Percentiles rank a stretch among this genome's conserved stretches.
Evolutionary conservation across 2,329 filamentous ascomycete species (phyloP).

Genomic region (Septoria linicola): DNA sequence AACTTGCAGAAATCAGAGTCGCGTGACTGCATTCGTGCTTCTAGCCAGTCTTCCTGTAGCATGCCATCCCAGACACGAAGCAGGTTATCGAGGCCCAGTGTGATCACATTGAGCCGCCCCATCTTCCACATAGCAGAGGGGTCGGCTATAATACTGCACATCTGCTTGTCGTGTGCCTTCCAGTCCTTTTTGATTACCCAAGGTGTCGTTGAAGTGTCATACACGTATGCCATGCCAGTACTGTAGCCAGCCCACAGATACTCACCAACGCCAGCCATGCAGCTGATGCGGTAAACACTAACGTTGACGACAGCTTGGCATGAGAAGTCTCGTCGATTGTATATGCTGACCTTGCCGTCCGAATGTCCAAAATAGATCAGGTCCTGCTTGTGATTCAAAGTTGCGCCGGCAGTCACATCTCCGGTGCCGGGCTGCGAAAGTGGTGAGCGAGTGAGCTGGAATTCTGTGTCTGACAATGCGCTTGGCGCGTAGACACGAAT

Average conservation of each 20-base stretch:
- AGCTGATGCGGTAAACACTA: slow-evolving; percentile 93
- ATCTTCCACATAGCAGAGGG: slow-evolving; percentile 79
- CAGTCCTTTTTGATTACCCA: slow-evolving; percentile 95
- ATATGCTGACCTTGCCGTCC: slow-evolving; percentile 94
- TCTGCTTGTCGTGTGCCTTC: slow-evolving; percentile 79
- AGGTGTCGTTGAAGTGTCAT: slow-evolving; percentile 76
- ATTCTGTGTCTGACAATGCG: slow-evolving; percentile 64
- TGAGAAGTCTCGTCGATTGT: slow-evolving; percentile 71
- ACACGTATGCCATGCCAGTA: slow-evolving; percentile 89
- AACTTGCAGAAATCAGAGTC: slow-evolving; percentile 85
- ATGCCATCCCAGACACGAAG: slow-evolving; percentile 88
- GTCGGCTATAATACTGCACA: slow-evolving; percentile 75
- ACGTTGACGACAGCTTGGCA: slow-evolving; percentile 80
- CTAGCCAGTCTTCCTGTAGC: slow-evolving; percentile 92
- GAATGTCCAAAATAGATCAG: slow-evolving; percentile 86
- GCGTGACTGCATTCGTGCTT: slow-evolving; percentile 78
- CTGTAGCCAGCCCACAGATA: slow-evolving; percentile 93
- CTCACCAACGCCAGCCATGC: slow-evolving; percentile 74
- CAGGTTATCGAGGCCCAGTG: slow-evolving; percentile 82
- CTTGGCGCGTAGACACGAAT: slow-evolving; percentile 80
- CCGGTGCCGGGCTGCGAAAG: slow-evolving; percentile 71
- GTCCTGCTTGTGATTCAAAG: slow-evolving; percentile 70
- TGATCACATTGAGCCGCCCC: slow-evolving; percentile 79
- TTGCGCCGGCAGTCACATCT: slow-evolving; percentile 81
- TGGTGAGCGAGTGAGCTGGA: slow-evolving; percentile 72